These are phyloP conservation scores for Yamadazyma phyllophila DNA, from an alignment of 805 yeast genomes.

Conservation along the genomic window DNA sequence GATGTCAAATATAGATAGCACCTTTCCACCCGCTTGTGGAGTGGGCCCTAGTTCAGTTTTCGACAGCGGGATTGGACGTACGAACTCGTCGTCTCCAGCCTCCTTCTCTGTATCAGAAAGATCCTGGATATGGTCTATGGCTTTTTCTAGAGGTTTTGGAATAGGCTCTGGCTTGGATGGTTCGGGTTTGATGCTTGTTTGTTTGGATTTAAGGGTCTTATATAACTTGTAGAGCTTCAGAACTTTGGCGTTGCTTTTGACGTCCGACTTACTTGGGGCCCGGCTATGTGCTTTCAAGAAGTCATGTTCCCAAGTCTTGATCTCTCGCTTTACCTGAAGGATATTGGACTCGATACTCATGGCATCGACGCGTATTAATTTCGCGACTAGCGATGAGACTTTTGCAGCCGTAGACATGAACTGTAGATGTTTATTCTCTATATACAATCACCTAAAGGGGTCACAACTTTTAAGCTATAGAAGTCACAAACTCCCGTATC, in stretches of 20 bases:
- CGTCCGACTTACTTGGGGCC: constrained; percentile 33
- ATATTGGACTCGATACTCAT: constrained; percentile 13
- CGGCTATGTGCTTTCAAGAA: constrained; percentile 28
- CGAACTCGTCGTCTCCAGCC: constrained; percentile 11
- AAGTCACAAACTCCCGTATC: constrained; percentile 10
- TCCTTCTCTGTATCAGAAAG: constrained; percentile 13
- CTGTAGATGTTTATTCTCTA: too few species aligned
- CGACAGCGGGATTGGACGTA: constrained; percentile 3
- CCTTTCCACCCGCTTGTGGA: constrained; percentile 79
- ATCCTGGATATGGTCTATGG: background rate
- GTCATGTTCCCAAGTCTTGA: constrained; percentile 40
- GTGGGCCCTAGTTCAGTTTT: constrained; percentile 72
- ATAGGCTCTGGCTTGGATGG: background rate
- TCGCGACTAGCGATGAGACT: background rate
- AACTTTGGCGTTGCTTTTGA: constrained; percentile 28
- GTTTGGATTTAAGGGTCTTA: constrained; percentile 16
- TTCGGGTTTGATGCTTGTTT: background rate
- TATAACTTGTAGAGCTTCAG: constrained; percentile 33
- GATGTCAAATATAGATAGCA: constrained; percentile 69
- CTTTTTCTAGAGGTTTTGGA: background rate
- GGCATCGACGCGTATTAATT: background rate
- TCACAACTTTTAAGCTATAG: too few species aligned
- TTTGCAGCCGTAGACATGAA: too few species aligned
- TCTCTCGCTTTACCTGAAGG: constrained; percentile 23
- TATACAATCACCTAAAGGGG: too few species aligned